Percentiles rank a stretch among this genome's conserved stretches.
These are phyloP conservation scores for Trypanosoma conorhini DNA, from an alignment of 208 protist species.

Conservation along the genomic window DNA sequence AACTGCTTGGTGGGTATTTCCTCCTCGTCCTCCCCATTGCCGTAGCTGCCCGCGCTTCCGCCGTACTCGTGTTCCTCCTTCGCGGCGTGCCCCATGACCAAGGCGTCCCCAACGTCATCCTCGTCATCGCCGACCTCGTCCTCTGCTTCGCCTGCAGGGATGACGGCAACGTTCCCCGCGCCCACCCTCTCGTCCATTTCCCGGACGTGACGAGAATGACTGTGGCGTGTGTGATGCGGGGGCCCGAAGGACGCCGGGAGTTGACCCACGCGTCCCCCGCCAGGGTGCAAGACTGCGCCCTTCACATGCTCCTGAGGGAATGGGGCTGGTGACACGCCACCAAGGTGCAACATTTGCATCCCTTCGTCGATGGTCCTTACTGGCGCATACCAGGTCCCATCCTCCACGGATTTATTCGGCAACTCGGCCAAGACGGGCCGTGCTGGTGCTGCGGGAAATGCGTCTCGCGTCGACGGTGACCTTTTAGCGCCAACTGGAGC, in stretches of 20 bases:
- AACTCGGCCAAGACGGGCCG: conserved; percentile 24
- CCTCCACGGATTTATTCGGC: conserved; percentile 17
- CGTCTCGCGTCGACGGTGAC: conserved; percentile 9
- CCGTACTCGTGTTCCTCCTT: conserved; percentile 18
- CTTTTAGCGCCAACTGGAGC: background rate
- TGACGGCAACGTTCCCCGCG: background rate
- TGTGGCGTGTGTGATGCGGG: background rate
- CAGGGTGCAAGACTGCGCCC: background rate
- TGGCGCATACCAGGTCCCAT: conserved; percentile 24
- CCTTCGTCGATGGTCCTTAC: background rate
- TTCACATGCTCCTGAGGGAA: background rate
- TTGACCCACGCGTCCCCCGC: background rate
- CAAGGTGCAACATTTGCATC: background rate
- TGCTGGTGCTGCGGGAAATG: background rate
- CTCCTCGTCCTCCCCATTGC: conserved; percentile 22
- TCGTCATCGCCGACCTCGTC: background rate
- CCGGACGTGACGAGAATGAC: background rate
- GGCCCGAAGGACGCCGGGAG: background rate
- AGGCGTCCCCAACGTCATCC: background rate
- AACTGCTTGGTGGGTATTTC: conserved; percentile 30
- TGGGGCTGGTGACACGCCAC: background rate
- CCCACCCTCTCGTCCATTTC: background rate
- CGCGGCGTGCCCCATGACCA: background rate
- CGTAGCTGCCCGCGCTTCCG: conserved; percentile 17
- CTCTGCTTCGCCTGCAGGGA: background rate